phyloP scores from a whole-genome alignment of 129 eudicot genomes.

The carrot (Daucus carota) region DNA sequence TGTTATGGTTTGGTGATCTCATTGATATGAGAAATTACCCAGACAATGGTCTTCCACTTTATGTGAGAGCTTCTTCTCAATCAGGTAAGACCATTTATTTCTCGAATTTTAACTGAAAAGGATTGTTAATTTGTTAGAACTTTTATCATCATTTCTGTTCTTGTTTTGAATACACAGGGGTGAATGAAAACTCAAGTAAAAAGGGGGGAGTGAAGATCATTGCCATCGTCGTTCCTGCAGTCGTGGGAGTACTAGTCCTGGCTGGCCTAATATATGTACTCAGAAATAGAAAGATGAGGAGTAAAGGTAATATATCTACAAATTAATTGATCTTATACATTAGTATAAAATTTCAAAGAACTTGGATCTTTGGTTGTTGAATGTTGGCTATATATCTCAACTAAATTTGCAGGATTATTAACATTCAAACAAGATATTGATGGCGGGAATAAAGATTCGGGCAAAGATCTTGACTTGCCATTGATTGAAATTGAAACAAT shows the following conservation, averaged over 20 bases:
- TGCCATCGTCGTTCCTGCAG: not conserved
- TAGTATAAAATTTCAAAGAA: too few relatives aligned
- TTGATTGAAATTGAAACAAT: not conserved
- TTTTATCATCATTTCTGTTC: not conserved
- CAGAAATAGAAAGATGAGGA: constrained; percentile 8
- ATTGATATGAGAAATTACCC: constrained; percentile 25
- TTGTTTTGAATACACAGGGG: not conserved
- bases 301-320: not conserved
- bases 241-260: not conserved
- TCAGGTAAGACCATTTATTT: constrained; percentile 22
- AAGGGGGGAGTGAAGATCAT: not conserved
- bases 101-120: not conserved
- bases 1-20: constrained; percentile 45
- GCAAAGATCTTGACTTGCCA: constrained; percentile 5
- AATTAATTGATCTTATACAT: too few relatives aligned
- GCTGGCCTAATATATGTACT: constrained; percentile 6
- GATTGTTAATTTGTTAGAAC: not conserved
- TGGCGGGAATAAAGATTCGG: not conserved
- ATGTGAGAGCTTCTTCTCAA: constrained; percentile 19
- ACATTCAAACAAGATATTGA: not conserved
- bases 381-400: not conserved
- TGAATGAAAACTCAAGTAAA: not conserved
- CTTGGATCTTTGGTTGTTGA: not conserved
- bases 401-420: not conserved
- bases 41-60: constrained; percentile 18